Base-by-base conservation (phyloP, 2,329 filamentous ascomycete genomes). In the Emergomyces pasteurianus region DNA sequence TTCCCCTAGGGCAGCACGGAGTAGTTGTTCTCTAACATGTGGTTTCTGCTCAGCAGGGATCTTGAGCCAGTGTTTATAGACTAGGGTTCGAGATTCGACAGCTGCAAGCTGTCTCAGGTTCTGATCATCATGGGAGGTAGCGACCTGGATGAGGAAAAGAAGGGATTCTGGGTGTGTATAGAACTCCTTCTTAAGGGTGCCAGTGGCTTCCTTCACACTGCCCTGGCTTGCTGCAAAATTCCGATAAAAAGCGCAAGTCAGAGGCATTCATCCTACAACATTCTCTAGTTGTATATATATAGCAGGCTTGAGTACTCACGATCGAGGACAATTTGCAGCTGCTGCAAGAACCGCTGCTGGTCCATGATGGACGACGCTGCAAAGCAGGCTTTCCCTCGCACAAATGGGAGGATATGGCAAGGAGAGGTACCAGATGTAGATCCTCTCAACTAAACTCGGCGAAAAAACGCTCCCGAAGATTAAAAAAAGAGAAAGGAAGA, bases 111-210 rank as follows among this genome's bases (percentile, higher is more conserved):
- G 94, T 70, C 91, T 88, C 60, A 96, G 81, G 67, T 86, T 83
- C 54, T 82, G 74, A 71, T 81, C 79, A 63, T 86, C 80, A 75
- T 96, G 87, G 62, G 87, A 89, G 68, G 90, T 88, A 67, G 95
- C 83, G 70, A 96, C 86, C 77, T 96, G 90, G 67, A 97, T 84
- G 64, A 97, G 87, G 69, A 89, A 85, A 60, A 92, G 82, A 61
- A 97, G 85, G 18, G 90, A 90, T 70, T 91, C 84, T 46, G 92
- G 88, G 67, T 90, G 84, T 70, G 85, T 86, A 80, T 95, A 97
- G 81, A 90, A 97, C 77, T 89, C 89, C 77, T 95, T 94, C 77
- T 95, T 92, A 63, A 97, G 85, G 70, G 91, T 86, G 62, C 88
- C 85, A 21, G 92, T 99, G 65, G 92, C 90, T 67, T 88, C 85